Base-by-base conservation (phyloP, 2,329 filamentous ascomycete species). In the Arthrobotrys iridis region DNA sequence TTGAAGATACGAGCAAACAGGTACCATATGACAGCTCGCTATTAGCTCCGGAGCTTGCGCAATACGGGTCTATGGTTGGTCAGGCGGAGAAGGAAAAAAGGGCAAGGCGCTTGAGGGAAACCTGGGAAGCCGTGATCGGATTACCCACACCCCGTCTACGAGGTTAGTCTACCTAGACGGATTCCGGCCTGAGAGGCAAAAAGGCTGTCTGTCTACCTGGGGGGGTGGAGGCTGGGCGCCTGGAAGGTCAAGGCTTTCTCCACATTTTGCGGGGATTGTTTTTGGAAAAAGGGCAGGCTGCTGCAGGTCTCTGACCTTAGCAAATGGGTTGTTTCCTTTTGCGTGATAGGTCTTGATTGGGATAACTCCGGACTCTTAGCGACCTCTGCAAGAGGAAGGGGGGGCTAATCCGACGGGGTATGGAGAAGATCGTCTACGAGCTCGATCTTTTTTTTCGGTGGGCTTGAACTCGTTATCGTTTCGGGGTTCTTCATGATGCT, bases 331-430 rank as follows among this genome's bases (percentile, higher is more conserved):
- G 18, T 46, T 33, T 52, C n/a, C 26, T 18, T 20, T 35, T 15
- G 24, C 46, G 26, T 52, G 46, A 28, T 70, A 55, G 33, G 55
- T n/a, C 55, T 68, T 26, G 22, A 15, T 70, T n/a, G 65, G 65
- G 50, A 70, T 70, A 50, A 70, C 45, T 62, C 65, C 65, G 65
- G 65, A 37, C 48, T 62, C 41, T 58, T 50, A 60, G 55, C 55
- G 50, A 59, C 8, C 7, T 6, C 13, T 5, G 20, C 5, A 22
- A 15, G 15, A 37, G n/a, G 26, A 37, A 22, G n/a, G n/a, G n/a
- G n/a, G n/a, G n/a, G n/a, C n/a, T n/a, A n/a, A n/a, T n/a, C n/a
- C n/a, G n/a, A 33, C 28, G 28, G 10, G 28, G 28, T 33, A 10
- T 33, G 28, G 10, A 55, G 50, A 30, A 24, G 28, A 28, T 55